phyloP scores from a whole-genome alignment of 257 asterid species.

The Primulina huaijiensis region DNA sequence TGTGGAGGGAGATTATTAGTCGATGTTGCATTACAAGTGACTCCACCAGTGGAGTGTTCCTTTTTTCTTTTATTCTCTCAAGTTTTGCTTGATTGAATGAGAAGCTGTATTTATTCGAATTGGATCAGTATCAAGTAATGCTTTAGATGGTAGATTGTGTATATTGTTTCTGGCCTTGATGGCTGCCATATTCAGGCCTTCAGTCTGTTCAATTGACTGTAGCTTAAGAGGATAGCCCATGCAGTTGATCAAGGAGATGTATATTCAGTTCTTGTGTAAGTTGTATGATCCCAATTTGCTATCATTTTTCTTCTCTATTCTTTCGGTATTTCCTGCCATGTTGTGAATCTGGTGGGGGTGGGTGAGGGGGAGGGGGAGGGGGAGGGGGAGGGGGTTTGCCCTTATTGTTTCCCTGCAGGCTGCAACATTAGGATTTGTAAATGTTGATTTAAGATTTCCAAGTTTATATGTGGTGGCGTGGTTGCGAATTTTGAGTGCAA shows the following conservation, averaged over 20 bases:
- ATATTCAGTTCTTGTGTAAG: background rate
- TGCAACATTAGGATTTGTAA: too few species aligned
- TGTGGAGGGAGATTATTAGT: background rate
- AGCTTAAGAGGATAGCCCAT: background rate
- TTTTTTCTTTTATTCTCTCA: background rate
- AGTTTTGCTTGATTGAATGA: background rate
- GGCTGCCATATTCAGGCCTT: background rate
- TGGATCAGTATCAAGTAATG: background rate
- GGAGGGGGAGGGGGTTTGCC: background rate
- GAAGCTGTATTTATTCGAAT: background rate
- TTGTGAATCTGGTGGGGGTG: background rate
- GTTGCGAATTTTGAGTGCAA: background rate
- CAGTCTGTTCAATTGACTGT: background rate
- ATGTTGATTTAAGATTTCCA: background rate
- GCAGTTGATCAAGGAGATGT: background rate
- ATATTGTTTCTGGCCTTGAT: background rate
- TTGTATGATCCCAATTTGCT: background rate
- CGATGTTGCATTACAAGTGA: background rate
- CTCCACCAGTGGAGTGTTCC: background rate
- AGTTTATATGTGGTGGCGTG: background rate
- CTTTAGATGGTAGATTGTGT: background rate
- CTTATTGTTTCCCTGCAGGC: background rate
- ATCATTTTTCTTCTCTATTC: background rate
- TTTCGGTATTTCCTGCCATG: background rate
- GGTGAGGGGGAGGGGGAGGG: background rate